Evolutionary conservation across 2,329 filamentous ascomycete species (phyloP).

Genomic region (Thielaviopsis punctulata): DNA sequence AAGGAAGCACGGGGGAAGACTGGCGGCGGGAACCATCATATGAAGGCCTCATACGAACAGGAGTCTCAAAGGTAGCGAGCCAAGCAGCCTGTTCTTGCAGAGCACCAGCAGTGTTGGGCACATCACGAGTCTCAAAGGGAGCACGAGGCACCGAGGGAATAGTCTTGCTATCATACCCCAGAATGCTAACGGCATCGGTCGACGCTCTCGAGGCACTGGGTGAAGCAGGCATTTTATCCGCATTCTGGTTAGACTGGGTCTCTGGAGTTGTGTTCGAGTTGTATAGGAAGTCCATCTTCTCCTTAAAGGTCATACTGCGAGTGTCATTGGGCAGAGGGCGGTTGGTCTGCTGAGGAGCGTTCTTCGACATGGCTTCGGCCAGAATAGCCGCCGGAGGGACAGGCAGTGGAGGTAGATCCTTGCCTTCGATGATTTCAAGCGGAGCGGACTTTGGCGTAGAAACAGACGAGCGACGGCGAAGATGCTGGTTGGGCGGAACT

Average conservation of each 20-base stretch:
- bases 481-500: constrained; percentile 22
- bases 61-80: constrained; percentile 2
- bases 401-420: constrained; percentile 36
- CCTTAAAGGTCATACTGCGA: constrained; percentile 40
- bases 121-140: constrained; percentile 14
- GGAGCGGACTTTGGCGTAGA: constrained; percentile 29
- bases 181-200: constrained; percentile 23
- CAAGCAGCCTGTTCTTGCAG: constrained; percentile 13
- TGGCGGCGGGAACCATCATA: constrained; percentile 23
- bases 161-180: constrained; percentile 16
- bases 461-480: constrained; percentile 31
- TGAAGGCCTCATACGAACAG: constrained; percentile 10
- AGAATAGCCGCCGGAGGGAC: constrained; percentile 20
- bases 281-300: constrained; percentile 34
- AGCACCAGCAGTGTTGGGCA: constrained; percentile 17
- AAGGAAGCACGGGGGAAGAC: constrained; percentile 34
- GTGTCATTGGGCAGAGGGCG: constrained; percentile 33
- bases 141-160: constrained; percentile 18
- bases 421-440: constrained; percentile 23
- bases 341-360: constrained; percentile 14
- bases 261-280: constrained; percentile 15
- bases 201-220: constrained; percentile 18
- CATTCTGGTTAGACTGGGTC: constrained; percentile 18
- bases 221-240: not conserved
- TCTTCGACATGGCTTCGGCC: not conserved